Evolutionary conservation across 2,329 filamentous ascomycete genomes (phyloP), one percentile per base, ranked within the genome.

Genomic region (Penicillium sumatraense): DNA sequence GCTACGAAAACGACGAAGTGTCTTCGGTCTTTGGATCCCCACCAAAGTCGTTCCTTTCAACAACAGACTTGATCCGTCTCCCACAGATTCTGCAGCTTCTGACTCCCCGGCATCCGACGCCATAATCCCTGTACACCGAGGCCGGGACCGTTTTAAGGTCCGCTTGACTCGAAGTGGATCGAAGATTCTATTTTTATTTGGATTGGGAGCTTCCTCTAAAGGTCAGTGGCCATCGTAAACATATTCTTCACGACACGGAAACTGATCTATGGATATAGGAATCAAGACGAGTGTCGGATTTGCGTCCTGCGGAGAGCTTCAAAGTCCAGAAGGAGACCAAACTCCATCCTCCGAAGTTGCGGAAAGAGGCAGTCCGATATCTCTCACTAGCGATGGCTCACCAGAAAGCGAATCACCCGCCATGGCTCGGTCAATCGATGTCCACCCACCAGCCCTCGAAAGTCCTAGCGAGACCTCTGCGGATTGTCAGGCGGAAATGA

Each of bases 101-200:
- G 68, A 69, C 33, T 61, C 57, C n/a, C 59, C 65, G 14, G 53
- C 54, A n/a, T 62, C 67, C 16, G 62, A 69, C 46, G 27, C 57
- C 27, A 53, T 54, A 44, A 48, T 52, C 49, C 53, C 13, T 14
- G 54, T 59, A 13, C 49, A 44, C 9, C 49, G 47, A 14, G 53
- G 57, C 21, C 69, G 58, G 44, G 65, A 68, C 44, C 66, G 65
- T 24, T 62, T 76, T 8, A 69, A 64, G 35, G 52, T 57, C 21
- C 67, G 69, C 26, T 51, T 76, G n/a, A 70, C 65, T 18, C 65
- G 67, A 41, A 73, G 70, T 52, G 68, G 74, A 33, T 74, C 73
- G 10, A 74, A 68, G 42, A 49, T 77, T 21, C 49, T 77, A 41
- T 72, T 71, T 2, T 66, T 75, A 49, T 56, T 77, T 24, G 70